phyloP scores from a whole-genome alignment of 2,329 filamentous ascomycete species.

The Exserohilum turcica region DNA sequence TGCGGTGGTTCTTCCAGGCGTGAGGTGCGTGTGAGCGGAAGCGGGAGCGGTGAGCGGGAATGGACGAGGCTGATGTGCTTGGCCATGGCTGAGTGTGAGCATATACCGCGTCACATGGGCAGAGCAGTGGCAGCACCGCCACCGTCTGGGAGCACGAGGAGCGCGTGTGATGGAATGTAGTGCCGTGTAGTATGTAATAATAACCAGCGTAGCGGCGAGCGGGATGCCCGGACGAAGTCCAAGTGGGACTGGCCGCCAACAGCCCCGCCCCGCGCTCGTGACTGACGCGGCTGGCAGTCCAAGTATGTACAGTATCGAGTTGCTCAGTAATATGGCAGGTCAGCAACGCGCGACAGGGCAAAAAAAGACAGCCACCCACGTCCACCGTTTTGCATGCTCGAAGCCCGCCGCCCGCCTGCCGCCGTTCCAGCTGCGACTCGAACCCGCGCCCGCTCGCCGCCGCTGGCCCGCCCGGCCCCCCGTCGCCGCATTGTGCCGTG shows the following conservation, averaged over 20 bases:
- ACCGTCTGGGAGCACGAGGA: too few relatives aligned
- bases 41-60: too few relatives aligned
- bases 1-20: too few relatives aligned
- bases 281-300: constrained; percentile 7
- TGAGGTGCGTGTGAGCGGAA: too few relatives aligned
- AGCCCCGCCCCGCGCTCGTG: constrained; percentile 13
- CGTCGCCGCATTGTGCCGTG: too few relatives aligned
- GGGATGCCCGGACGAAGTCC: constrained; percentile 1
- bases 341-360: neutral
- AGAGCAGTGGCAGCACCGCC: too few relatives aligned
- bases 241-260: constrained; percentile 1
- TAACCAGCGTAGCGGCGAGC: constrained; percentile 9
- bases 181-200: too few relatives aligned
- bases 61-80: neutral
- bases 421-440: constrained; percentile 14
- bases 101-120: too few relatives aligned
- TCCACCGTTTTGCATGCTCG: neutral
- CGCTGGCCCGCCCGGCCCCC: neutral
- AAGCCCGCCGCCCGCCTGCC: constrained; percentile 19
- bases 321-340: constrained; percentile 1
- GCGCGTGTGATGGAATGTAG: too few relatives aligned
- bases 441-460: constrained; percentile 22
- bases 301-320: too few relatives aligned
- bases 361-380: too few relatives aligned
- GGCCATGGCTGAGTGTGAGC: too few relatives aligned